Evolutionary conservation across 495 filamentous ascomycete genomes (phyloP), one percentile per base, ranked within the genome.

Genomic region (Staphylotrichum longicolle): DNA sequence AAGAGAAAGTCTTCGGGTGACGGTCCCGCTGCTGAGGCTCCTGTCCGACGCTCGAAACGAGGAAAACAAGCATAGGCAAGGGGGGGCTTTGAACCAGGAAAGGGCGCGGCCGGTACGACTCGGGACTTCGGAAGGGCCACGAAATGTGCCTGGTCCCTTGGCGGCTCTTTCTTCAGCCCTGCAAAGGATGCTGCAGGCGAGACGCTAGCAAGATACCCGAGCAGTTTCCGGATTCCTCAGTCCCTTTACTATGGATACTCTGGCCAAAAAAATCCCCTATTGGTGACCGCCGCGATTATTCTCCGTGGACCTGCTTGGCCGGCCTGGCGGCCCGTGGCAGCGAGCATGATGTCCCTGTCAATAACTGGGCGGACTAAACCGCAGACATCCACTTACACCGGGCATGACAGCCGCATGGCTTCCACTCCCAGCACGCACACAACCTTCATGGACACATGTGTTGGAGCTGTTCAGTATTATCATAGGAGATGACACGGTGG

Each of bases 1-100:
- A 78, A 79, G 70, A 75, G 77, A 50, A 76, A 77, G 52, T 9
- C 56, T 33, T 53, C 54, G 61, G 57, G 35, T 64, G 59, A 60
- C 42, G 51, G 42, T 30, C 47, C 68, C 57, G 69, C 68, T 40
- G 54, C 47, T 58, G 60, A 61, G 12, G 34, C 15, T 3, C 52
- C 64, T 50, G 44, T 66, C 33, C 63, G 68, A 32, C 68, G 70
- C 45, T 74, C 71, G 3, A 74, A 74, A 63, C 71, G 71, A 58
- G 61, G 56, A n/a, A 72, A 68, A 58, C 61, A 60, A 62, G 61
- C 65, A 41, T 66, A 60, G 54, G 39, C 44, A 60, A 30, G 46
- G 15, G 54, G 35, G 10, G 32, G 37, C 37, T 14, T 41, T 10
- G 50, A 55, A 63, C 42, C 58, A 47, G 57, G 40, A 35, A 62